Evolutionary conservation across 2,329 filamentous ascomycete genomes (phyloP).

Genomic region (Aspergillus niger): DNA sequence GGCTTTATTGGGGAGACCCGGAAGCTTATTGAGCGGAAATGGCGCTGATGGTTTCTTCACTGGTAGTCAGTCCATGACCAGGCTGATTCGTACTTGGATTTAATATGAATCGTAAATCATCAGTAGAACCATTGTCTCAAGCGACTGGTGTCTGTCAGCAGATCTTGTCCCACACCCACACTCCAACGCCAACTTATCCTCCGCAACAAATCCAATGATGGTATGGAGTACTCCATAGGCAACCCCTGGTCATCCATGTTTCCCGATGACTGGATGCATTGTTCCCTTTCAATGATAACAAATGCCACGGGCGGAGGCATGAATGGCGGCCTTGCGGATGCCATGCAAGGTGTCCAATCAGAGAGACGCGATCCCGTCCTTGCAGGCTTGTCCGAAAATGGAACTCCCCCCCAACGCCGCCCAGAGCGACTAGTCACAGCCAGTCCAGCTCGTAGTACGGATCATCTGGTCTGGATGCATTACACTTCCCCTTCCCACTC

Average conservation of each 20-base stretch:
- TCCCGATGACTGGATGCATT: neutral
- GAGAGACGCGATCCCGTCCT: constrained; percentile 9
- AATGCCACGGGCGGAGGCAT: neutral
- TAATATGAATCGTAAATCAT: no score
- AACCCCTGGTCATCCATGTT: neutral
- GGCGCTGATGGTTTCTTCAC: neutral
- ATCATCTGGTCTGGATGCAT: constrained; percentile 7
- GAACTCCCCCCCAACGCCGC: constrained; percentile 2
- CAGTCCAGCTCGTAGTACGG: neutral
- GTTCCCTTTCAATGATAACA: neutral
- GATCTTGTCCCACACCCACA: neutral
- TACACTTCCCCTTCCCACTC: constrained; percentile 7
- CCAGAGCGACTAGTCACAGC: no score
- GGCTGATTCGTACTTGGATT: neutral
- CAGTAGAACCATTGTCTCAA: neutral
- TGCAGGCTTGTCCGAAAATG: constrained; percentile 7
- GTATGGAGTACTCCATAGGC: no score
- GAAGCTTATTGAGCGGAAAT: neutral
- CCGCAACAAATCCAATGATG: neutral
- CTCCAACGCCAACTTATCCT: neutral
- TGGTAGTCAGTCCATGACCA: no score
- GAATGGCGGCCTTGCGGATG: neutral
- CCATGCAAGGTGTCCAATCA: constrained; percentile 16
- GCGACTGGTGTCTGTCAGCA: neutral
- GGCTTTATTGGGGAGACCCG: neutral